These are phyloP conservation scores for Phialocephala sp. DNA, from an alignment of 2,329 filamentous ascomycete species.

Conservation along the genomic window DNA sequence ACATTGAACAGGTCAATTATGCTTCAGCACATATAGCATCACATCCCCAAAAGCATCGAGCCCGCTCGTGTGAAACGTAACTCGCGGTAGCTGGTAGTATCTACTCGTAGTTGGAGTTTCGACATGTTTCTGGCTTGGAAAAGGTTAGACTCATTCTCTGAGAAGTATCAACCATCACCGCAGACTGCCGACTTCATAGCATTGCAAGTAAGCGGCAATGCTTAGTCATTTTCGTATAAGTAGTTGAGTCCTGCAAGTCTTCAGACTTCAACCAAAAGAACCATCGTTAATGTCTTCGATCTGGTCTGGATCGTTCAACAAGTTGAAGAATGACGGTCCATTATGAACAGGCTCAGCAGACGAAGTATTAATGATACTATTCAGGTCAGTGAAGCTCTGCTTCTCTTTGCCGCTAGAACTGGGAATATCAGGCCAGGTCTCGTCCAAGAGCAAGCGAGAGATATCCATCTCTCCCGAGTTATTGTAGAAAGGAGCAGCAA, in stretches of 20 bases:
- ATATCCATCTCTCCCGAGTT: slow-evolving; percentile 65
- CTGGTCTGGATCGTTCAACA: slow-evolving; percentile 35
- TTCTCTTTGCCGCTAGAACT: slow-evolving; percentile 34
- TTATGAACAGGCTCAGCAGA: slow-evolving; percentile 31
- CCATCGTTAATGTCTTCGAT: slow-evolving; percentile 27
- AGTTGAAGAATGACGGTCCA: slow-evolving; percentile 33
- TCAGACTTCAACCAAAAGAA: slow-evolving; percentile 21
- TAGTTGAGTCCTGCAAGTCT: too few relatives aligned
- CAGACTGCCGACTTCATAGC: too few relatives aligned
- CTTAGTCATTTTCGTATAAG: too few relatives aligned
- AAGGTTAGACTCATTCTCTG: too few relatives aligned
- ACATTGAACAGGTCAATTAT: neutral
- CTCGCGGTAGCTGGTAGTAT: neutral
- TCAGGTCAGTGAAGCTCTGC: slow-evolving; percentile 36
- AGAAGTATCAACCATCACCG: too few relatives aligned
- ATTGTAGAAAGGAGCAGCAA: slow-evolving; percentile 48
- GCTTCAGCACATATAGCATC: neutral
- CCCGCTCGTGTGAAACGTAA: neutral
- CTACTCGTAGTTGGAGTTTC: too few relatives aligned
- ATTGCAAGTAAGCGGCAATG: too few relatives aligned
- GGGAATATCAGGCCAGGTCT: slow-evolving; percentile 44
- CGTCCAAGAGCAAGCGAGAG: slow-evolving; percentile 63
- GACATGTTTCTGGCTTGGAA: too few relatives aligned
- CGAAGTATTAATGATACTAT: slow-evolving; percentile 38
- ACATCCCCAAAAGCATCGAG: neutral